Evolutionary conservation across 192 early-diverging fungal genomes (phyloP).

Genomic region (Phycomyces nitens): DNA sequence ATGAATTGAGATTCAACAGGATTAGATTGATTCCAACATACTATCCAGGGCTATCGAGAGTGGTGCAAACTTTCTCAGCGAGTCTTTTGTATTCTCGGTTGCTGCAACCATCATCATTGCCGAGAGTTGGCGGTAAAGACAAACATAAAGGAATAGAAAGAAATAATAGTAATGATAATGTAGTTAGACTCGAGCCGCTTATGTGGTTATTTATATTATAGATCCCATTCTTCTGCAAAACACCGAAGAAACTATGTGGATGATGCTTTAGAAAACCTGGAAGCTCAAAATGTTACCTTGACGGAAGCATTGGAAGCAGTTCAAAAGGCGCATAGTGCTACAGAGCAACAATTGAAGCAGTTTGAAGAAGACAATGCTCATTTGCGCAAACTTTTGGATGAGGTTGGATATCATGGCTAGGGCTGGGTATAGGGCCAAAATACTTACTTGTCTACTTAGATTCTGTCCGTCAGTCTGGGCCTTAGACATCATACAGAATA

Average conservation of each 20-base stretch:
- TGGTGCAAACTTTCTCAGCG: constrained; percentile 78
- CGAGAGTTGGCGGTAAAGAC: constrained; percentile 62
- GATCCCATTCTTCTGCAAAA: constrained; percentile 45
- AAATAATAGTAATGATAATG: background rate
- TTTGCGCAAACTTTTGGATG: constrained; percentile 43
- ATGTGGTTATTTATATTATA: constrained; percentile 3
- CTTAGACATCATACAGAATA: constrained; percentile 46
- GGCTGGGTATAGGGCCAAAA: background rate
- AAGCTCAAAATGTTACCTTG: constrained; percentile 36
- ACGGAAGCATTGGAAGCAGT: constrained; percentile 41
- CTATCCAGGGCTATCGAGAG: constrained; percentile 64
- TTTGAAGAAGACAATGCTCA: constrained; percentile 40
- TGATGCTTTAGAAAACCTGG: constrained; percentile 53
- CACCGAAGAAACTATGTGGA: constrained; percentile 49
- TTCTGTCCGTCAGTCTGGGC: constrained; percentile 45
- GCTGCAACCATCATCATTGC: constrained; percentile 68
- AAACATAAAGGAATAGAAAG: background rate
- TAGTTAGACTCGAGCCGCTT: background rate
- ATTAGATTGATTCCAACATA: background rate
- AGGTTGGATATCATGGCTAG: constrained; percentile 9
- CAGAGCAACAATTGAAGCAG: constrained; percentile 33
- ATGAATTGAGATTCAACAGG: background rate
- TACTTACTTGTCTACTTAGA: constrained; percentile 14
- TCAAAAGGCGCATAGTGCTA: constrained; percentile 14
- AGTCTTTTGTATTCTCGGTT: constrained; percentile 73